Conservation (phyloP, 345 rosid species). For the Eucalyptus melliodora region DNA sequence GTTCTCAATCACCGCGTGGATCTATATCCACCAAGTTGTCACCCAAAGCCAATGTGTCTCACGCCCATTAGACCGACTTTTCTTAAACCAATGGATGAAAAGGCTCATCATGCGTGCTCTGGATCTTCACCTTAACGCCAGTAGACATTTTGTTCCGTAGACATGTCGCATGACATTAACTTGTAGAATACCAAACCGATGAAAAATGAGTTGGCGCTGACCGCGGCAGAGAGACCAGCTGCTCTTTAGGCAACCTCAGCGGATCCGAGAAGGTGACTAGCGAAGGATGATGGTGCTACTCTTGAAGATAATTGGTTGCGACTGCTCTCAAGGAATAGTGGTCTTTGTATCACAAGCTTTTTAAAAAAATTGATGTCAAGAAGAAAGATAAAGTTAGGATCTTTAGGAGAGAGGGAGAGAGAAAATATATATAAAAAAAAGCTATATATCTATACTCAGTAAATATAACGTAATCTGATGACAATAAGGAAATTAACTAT, state of each 20-base stretch:
- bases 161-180: not conserved
- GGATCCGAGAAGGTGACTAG: not conserved
- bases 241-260: not conserved
- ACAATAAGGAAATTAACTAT: not conserved
- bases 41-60: not conserved
- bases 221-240: not conserved
- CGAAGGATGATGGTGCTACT: not conserved
- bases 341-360: not conserved
- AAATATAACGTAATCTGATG: not conserved
- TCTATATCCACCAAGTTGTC: not conserved
- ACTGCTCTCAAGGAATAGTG: not conserved
- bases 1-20: not conserved
- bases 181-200: not conserved
- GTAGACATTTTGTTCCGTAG: not conserved
- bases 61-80: not conserved
- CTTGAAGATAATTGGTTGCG: not conserved
- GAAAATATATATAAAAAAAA: not conserved
- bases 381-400: not conserved
- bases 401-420: not conserved
- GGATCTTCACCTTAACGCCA: not conserved
- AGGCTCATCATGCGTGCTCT: not conserved
- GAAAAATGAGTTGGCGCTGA: not conserved
- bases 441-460: not conserved
- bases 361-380: not conserved
- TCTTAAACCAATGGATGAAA: not conserved